Percentiles rank a stretch among this genome's conserved stretches.
Evolutionary conservation across 768 basidiomycete genomes (phyloP).

Genomic region (Boletellus ananas): DNA sequence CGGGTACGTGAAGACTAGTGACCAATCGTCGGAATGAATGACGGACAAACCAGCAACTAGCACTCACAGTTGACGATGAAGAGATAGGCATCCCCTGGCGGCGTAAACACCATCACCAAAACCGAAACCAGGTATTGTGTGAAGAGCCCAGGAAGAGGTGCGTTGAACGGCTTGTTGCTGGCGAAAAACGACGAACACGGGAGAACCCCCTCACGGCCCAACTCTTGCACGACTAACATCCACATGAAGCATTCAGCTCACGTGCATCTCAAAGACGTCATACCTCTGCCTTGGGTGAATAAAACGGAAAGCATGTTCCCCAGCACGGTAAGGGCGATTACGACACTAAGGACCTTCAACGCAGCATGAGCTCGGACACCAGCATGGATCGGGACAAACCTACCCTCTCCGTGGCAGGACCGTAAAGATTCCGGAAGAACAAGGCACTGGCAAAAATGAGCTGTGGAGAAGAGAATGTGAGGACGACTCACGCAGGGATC

Average conservation of each 20-base stretch:
- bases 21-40: background rate
- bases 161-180: slow-evolving; percentile 65
- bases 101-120: slow-evolving; percentile 50
- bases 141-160: slow-evolving; percentile 61
- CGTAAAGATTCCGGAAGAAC: slow-evolving; percentile 74
- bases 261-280: slow-evolving; percentile 6
- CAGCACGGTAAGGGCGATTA: slow-evolving; percentile 61
- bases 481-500: slow-evolving; percentile 57
- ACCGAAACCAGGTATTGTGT: slow-evolving; percentile 60
- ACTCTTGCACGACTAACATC: slow-evolving; percentile 60
- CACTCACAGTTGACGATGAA: slow-evolving; percentile 63
- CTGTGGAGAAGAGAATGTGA: background rate
- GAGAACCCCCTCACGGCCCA: slow-evolving; percentile 67
- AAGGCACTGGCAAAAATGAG: slow-evolving; percentile 43
- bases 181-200: slow-evolving; percentile 66
- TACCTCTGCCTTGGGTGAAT: slow-evolving; percentile 66
- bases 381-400: background rate
- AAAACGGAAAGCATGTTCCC: slow-evolving; percentile 62
- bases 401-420: slow-evolving; percentile 56
- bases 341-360: slow-evolving; percentile 50
- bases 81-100: slow-evolving; percentile 71
- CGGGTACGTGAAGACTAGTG: slow-evolving; percentile 55
- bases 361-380: slow-evolving; percentile 1
- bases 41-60: background rate
- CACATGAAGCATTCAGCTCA: slow-evolving; percentile 3